These are phyloP conservation scores for Melaleuca alternifolia DNA, from an alignment of 345 rosid species.

Conservation along the genomic window DNA sequence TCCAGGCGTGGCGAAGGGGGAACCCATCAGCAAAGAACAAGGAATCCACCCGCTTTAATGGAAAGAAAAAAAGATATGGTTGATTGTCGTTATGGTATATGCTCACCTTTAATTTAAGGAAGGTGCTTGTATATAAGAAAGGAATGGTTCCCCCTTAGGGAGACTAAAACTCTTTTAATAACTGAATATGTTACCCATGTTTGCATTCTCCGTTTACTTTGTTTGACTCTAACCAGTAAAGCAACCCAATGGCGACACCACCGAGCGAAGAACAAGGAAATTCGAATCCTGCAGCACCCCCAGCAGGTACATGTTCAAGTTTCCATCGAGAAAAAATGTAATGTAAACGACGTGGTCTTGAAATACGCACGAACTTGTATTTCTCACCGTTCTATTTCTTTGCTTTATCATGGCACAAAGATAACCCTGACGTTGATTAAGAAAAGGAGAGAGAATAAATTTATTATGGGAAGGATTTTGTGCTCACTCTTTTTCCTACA, in stretches of 20 bases:
- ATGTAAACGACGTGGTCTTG: background rate
- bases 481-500: background rate
- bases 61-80: background rate
- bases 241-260: background rate
- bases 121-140: background rate
- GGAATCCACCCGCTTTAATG: background rate
- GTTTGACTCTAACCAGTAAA: too few species aligned
- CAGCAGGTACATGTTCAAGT: background rate
- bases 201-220: too few species aligned
- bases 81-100: background rate
- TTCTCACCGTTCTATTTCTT: background rate
- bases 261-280: background rate
- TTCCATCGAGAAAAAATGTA: background rate
- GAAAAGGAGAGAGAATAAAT: too few species aligned
- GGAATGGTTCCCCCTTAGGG: background rate
- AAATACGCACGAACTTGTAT: background rate
- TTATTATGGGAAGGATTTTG: too few species aligned
- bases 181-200: too few species aligned
- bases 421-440: background rate
- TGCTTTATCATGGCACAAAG: background rate
- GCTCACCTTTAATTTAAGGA: background rate
- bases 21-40: too few species aligned
- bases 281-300: background rate
- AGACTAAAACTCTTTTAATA: background rate
- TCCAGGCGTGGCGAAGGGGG: too few species aligned